phyloP scores from a whole-genome alignment of 495 filamentous ascomycete genomes.

The Trichoderma reesei region DNA sequence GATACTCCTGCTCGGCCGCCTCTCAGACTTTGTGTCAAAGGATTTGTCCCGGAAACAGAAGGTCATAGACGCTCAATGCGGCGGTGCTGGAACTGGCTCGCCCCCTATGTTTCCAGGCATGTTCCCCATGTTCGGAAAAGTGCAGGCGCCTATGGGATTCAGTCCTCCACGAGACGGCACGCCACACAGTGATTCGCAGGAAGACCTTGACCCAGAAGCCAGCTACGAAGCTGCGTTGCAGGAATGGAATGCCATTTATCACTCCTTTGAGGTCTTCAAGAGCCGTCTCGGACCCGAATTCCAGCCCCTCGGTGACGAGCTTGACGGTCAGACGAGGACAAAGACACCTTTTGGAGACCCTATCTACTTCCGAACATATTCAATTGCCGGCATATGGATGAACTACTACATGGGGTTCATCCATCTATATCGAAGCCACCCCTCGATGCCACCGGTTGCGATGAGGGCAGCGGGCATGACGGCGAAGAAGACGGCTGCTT shows the following conservation, averaged over 20 bases:
- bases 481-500: conserved; percentile 54
- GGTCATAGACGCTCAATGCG: conserved; percentile 31
- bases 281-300: conserved; percentile 64
- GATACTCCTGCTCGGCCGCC: conserved; percentile 67
- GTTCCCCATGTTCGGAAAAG: conserved; percentile 44
- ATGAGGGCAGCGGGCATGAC: conserved; percentile 73
- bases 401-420: conserved; percentile 77
- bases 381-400: conserved; percentile 75
- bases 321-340: conserved; percentile 41
- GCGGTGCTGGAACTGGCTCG: conserved; percentile 22
- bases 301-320: conserved; percentile 65
- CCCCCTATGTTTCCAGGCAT: conserved; percentile 49
- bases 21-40: conserved; percentile 70
- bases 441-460: conserved; percentile 82
- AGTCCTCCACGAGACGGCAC: conserved; percentile 30
- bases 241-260: conserved; percentile 70
- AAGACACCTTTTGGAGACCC: conserved; percentile 68
- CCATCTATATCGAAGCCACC: conserved; percentile 65
- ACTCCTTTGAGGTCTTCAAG: conserved; percentile 58
- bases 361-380: conserved; percentile 73
- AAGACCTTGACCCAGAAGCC: conserved; percentile 42
- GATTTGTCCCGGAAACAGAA: conserved; percentile 72
- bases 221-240: conserved; percentile 58
- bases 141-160: conserved; percentile 50
- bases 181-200: conserved; percentile 24